phyloP scores from a whole-genome alignment of 768 basidiomycete species.

The Suillus subaureus region DNA sequence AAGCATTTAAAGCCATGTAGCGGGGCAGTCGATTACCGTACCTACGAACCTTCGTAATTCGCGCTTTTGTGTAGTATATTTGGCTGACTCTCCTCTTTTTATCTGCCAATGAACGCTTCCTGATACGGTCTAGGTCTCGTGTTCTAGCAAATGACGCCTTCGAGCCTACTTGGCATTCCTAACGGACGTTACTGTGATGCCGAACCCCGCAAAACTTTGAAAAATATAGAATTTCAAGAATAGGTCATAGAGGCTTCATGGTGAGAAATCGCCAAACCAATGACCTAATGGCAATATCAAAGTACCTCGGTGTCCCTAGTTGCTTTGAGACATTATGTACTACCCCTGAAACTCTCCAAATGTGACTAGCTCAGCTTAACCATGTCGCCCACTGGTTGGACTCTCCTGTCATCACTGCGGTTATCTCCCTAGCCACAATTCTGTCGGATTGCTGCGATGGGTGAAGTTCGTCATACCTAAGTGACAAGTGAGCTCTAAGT shows the following conservation, averaged over 20 bases:
- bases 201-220: not conserved
- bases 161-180: not conserved
- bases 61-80: not conserved
- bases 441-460: conserved; percentile 61
- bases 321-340: not conserved
- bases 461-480: conserved; percentile 53
- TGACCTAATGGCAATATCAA: not conserved
- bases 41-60: not conserved
- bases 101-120: conserved; percentile 1
- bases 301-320: not conserved
- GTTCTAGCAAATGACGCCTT: not conserved
- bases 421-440: conserved; percentile 53
- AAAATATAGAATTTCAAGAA: not conserved
- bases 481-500: not conserved
- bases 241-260: not conserved
- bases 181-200: not conserved
- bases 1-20: not conserved
- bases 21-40: not conserved
- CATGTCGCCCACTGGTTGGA: conserved; percentile 50
- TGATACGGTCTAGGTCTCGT: not conserved
- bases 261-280: not conserved
- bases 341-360: not conserved
- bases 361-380: conserved; percentile 39
- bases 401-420: conserved; percentile 46
- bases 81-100: not conserved